phyloP scores from a whole-genome alignment of 495 filamentous ascomycete genomes.

The Aspergillus baeticus region DNA sequence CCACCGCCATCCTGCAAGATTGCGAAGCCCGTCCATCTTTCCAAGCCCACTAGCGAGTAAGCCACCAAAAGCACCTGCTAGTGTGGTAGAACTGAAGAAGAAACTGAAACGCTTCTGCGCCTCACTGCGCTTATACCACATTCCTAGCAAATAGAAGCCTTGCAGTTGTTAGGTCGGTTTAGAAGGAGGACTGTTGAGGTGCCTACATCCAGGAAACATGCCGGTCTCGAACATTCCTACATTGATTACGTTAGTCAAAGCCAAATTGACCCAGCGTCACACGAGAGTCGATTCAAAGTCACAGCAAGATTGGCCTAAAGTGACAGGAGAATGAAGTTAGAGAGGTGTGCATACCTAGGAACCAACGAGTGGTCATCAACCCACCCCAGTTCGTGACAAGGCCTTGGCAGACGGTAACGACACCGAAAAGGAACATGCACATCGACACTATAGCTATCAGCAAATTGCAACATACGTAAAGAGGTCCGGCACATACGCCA shows the following conservation, averaged over 20 bases:
- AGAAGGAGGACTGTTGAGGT: neutral
- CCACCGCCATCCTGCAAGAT: slow-evolving; percentile 87
- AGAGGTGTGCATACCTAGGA: slow-evolving; percentile 44
- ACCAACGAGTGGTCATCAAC: slow-evolving; percentile 79
- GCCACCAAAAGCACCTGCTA: slow-evolving; percentile 87
- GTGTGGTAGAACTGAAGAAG: slow-evolving; percentile 81
- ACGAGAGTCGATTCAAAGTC: too few species aligned
- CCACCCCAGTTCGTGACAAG: slow-evolving; percentile 76
- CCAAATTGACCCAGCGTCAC: too few species aligned
- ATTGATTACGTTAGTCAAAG: slow-evolving; percentile 4
- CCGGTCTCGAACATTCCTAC: slow-evolving; percentile 79
- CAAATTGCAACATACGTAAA: neutral
- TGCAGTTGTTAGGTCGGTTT: slow-evolving; percentile 10
- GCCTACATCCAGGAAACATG: slow-evolving; percentile 74
- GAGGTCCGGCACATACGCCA: slow-evolving; percentile 55
- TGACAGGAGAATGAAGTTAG: neutral
- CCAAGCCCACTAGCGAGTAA: slow-evolving; percentile 80
- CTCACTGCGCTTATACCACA: slow-evolving; percentile 88
- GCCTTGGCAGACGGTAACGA: slow-evolving; percentile 76
- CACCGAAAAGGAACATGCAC: slow-evolving; percentile 83
- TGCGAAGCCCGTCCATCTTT: slow-evolving; percentile 63
- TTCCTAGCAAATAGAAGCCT: slow-evolving; percentile 78
- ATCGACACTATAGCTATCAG: slow-evolving; percentile 46
- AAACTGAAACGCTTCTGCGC: slow-evolving; percentile 86
- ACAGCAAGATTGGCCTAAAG: too few species aligned